A percentile compares a stretch with the other conserved stretches of the same genome.
phyloP scores from a whole-genome alignment of 176 grass and related monocot species.

The Aechmea fasciata region DNA sequence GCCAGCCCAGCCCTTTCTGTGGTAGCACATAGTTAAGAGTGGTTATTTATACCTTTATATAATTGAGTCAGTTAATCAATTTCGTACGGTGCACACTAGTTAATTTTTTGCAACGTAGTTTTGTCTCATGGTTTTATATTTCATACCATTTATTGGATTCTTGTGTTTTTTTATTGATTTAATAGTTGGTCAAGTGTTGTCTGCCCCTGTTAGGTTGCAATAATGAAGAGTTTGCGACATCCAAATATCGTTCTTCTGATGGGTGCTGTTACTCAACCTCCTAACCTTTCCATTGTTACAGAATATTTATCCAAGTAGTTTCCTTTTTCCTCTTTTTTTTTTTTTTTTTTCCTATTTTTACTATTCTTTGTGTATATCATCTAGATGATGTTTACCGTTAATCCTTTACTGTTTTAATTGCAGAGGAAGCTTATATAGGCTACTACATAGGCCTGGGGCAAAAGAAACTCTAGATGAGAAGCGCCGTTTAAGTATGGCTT shows the following conservation, averaged over 20 bases:
- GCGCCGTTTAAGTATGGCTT: conserved; percentile 69
- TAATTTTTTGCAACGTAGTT: too few species aligned
- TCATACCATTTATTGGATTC: too few species aligned
- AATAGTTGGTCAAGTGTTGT: neutral
- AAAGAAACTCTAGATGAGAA: conserved; percentile 66
- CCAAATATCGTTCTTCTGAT: conserved; percentile 96
- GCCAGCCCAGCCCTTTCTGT: neutral
- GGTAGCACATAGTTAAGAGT: neutral
- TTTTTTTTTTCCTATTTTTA: neutral
- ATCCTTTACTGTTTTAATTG: conserved; percentile 6
- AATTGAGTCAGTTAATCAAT: neutral
- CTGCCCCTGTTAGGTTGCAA: conserved; percentile 46
- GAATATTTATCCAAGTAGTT: conserved; percentile 74
- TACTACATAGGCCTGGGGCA: conserved; percentile 44
- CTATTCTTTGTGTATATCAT: neutral
- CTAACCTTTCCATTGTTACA: conserved; percentile 69
- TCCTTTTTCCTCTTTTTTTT: conserved; percentile 14
- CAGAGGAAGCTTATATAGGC: conserved; percentile 79
- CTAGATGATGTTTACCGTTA: conserved; percentile 1
- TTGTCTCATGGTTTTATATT: too few species aligned
- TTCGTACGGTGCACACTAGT: neutral
- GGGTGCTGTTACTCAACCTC: conserved; percentile 84
- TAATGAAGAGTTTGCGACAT: conserved; percentile 89
- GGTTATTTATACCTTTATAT: neutral
- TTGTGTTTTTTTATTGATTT: neutral